Conservation (phyloP, 176 grass and related monocot genomes). For the Alopecurus myosuroides region DNA sequence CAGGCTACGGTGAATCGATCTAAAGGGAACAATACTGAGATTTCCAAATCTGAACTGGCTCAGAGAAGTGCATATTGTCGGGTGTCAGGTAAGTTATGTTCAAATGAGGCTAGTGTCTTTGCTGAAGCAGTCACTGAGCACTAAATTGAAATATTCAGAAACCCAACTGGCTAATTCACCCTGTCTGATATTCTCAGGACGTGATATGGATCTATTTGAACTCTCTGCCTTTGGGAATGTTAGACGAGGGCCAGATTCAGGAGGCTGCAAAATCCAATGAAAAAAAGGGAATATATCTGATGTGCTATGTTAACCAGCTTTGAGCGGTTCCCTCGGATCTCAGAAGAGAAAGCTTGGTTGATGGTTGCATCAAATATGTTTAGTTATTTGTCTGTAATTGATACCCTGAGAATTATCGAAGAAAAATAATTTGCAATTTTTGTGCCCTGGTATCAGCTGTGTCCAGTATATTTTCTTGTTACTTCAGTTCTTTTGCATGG, state of each 20-base stretch:
- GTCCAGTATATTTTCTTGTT: constrained; percentile 15
- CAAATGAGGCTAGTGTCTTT: not conserved
- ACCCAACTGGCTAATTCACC: not conserved
- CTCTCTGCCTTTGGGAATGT: constrained; percentile 93
- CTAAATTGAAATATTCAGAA: not conserved
- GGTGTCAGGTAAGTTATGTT: constrained; percentile 64
- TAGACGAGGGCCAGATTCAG: constrained; percentile 62
- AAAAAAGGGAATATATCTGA: constrained; percentile 22
- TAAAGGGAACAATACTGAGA: constrained; percentile 89
- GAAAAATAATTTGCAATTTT: constrained; percentile 4
- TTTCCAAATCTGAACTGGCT: constrained; percentile 84
- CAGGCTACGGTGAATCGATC: constrained; percentile 91
- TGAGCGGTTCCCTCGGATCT: not conserved
- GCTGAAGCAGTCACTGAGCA: not conserved
- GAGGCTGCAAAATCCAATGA: constrained; percentile 95
- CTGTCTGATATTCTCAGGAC: constrained; percentile 48
- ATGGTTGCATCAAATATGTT: constrained; percentile 2
- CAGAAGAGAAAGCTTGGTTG: constrained; percentile 10
- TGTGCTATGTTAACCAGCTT: constrained; percentile 1
- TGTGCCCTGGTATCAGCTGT: not conserved
- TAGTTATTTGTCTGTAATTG: constrained; percentile 21
- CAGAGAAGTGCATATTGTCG: constrained; percentile 96
- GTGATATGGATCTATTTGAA: constrained; percentile 93
- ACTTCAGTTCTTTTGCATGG: not conserved
- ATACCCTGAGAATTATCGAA: constrained; percentile 18